Percentiles rank a stretch among this genome's conserved stretches.
These are phyloP conservation scores for Spizellomyces sp. DNA, from an alignment of 192 early-diverging fungal species.

Conservation along the genomic window DNA sequence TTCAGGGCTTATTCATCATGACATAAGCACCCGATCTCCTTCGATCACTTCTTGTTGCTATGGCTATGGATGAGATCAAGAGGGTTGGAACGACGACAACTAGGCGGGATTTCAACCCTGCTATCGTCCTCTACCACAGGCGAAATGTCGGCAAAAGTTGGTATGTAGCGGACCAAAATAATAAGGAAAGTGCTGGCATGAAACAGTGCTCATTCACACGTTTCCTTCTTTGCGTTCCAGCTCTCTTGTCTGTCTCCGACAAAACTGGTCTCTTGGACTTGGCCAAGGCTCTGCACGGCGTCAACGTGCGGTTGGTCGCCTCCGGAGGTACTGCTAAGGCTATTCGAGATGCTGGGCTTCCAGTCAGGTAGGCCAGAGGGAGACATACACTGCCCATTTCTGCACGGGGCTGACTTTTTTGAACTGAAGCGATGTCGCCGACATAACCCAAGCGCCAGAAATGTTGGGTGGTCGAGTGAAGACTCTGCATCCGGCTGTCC, in stretches of 20 bases:
- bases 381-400: background rate
- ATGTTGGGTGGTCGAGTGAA: constrained; percentile 99
- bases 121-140: too few relatives aligned
- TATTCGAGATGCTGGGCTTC: constrained; percentile 84
- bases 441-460: constrained; percentile 96
- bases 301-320: constrained; percentile 83
- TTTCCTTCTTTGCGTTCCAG: background rate
- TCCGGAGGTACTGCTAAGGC: constrained; percentile 94
- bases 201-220: too few relatives aligned
- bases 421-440: constrained; percentile 86
- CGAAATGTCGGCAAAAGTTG: too few relatives aligned
- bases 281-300: constrained; percentile 74
- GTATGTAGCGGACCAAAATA: too few relatives aligned
- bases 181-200: too few relatives aligned
- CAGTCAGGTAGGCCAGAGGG: constrained; percentile 69
- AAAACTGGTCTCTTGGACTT: constrained; percentile 93
- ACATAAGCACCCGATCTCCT: too few relatives aligned
- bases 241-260: constrained; percentile 92
- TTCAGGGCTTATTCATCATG: too few relatives aligned
- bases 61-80: too few relatives aligned
- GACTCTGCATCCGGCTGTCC: constrained; percentile 97
- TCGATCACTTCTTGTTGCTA: too few relatives aligned
- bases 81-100: too few relatives aligned
- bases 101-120: too few relatives aligned
- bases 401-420: background rate